Percentiles rank a stretch among this genome's conserved stretches.
These are phyloP conservation scores for Phytophthora sp. DNA, from an alignment of 352 stramenopile genomes.

Conservation along the genomic window DNA sequence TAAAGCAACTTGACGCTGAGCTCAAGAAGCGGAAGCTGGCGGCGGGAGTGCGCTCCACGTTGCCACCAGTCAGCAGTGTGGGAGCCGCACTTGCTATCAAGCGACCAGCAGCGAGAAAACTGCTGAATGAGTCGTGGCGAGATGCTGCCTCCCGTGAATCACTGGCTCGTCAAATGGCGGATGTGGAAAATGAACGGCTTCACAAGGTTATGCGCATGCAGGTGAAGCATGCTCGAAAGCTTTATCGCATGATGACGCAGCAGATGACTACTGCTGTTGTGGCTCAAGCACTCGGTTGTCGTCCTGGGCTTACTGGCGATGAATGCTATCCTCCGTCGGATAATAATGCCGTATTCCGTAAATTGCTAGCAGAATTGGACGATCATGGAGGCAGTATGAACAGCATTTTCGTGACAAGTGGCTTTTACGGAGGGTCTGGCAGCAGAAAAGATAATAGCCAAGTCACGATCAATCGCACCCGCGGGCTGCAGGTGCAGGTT, in stretches of 20 bases:
- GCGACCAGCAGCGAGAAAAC: neutral
- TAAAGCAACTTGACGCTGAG: conserved; percentile 17
- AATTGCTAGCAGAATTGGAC: conserved; percentile 14
- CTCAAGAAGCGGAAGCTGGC: conserved; percentile 28
- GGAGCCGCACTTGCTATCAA: neutral
- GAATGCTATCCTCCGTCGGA: conserved; percentile 7
- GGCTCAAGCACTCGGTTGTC: conserved; percentile 8
- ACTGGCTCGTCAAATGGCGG: conserved; percentile 11
- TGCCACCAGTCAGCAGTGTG: conserved; percentile 2
- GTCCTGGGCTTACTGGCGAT: neutral
- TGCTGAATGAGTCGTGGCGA: conserved; percentile 19
- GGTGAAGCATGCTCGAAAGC: conserved; percentile 17
- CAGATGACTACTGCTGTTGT: conserved; percentile 9
- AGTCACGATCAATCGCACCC: conserved; percentile 8
- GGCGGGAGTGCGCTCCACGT: conserved; percentile 16
- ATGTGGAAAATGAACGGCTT: conserved; percentile 13
- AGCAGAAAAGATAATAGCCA: conserved; percentile 2
- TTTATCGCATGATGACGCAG: conserved; percentile 22
- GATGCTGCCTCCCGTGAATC: conserved; percentile 19
- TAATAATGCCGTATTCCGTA: conserved; percentile 22
- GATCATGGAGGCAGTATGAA: neutral
- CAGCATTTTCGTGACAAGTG: neutral
- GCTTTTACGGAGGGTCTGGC: neutral
- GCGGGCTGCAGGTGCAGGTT: conserved; percentile 20
- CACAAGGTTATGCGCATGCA: conserved; percentile 19